Conservation (phyloP, 2,329 filamentous ascomycete genomes). For the Nothophaeocryptopus gaeumannii region DNA sequence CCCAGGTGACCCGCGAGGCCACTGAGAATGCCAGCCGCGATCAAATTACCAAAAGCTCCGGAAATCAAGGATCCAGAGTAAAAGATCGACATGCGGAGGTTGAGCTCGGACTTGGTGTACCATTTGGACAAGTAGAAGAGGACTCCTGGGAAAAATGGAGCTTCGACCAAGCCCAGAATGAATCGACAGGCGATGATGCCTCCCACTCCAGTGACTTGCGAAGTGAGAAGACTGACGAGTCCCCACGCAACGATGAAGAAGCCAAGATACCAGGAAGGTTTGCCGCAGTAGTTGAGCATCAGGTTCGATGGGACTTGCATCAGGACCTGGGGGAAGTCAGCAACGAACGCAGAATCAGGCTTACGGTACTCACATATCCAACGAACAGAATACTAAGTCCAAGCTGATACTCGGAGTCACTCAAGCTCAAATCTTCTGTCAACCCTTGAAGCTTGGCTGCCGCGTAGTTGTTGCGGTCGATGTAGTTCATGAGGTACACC, state of each 20-base stretch:
- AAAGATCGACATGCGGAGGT: slow-evolving; percentile 62
- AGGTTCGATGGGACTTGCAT: slow-evolving; percentile 63
- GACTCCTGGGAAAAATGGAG: slow-evolving; percentile 46
- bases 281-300: slow-evolving; percentile 64
- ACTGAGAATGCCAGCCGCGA: slow-evolving; percentile 60
- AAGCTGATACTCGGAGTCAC: slow-evolving; percentile 61
- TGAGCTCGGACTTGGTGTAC: slow-evolving; percentile 69
- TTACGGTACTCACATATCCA: slow-evolving; percentile 48
- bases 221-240: slow-evolving; percentile 58
- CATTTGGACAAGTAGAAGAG: slow-evolving; percentile 63
- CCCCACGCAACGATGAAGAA: slow-evolving; percentile 79
- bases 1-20: slow-evolving; percentile 60
- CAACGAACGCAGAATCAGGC: neutral
- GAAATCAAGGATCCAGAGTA: slow-evolving; percentile 68
- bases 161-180: slow-evolving; percentile 65
- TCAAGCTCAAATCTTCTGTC: slow-evolving; percentile 58
- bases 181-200: slow-evolving; percentile 39
- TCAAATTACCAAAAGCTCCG: slow-evolving; percentile 67
- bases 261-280: slow-evolving; percentile 60
- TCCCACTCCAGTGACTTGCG: slow-evolving; percentile 28
- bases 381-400: slow-evolving; percentile 59
- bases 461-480: slow-evolving; percentile 58
- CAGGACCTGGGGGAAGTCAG: slow-evolving; percentile 24
- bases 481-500: slow-evolving; percentile 48
- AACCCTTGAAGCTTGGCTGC: slow-evolving; percentile 64